These are phyloP conservation scores for Glonium stellatum DNA, from an alignment of 495 filamentous ascomycete genomes.

Conservation along the genomic window DNA sequence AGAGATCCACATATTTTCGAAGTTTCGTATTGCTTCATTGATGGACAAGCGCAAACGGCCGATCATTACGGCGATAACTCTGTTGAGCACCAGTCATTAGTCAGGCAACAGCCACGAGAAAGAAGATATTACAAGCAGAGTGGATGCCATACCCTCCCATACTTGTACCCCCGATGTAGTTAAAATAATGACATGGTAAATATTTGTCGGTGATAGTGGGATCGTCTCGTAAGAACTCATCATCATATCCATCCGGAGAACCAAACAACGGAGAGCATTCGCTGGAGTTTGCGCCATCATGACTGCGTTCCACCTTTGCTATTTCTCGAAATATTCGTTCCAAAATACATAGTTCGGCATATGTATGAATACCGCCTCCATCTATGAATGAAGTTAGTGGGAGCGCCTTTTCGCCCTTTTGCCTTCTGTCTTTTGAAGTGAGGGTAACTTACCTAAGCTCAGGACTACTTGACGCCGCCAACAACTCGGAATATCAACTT, in stretches of 20 bases:
- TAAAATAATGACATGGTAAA: slow-evolving; percentile 5
- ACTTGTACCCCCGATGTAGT: slow-evolving; percentile 3
- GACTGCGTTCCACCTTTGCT: background rate
- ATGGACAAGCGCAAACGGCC: background rate
- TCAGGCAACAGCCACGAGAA: background rate
- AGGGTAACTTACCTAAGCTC: slow-evolving; percentile 2
- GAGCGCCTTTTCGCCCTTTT: background rate
- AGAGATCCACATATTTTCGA: background rate
- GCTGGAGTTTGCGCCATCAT: background rate
- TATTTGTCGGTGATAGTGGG: background rate
- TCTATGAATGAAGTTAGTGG: background rate
- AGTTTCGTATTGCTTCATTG: background rate
- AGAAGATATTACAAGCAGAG: background rate
- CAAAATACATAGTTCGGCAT: background rate
- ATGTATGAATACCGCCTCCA: background rate
- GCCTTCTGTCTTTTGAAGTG: background rate
- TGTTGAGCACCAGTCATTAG: background rate
- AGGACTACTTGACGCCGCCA: background rate
- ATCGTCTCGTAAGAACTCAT: background rate
- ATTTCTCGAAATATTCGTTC: background rate
- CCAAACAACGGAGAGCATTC: background rate
- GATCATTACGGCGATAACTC: background rate
- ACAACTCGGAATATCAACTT: background rate
- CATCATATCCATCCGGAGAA: background rate
- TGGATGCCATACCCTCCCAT: background rate